These are phyloP conservation scores for Panus rudis DNA, from an alignment of 768 basidiomycete genomes.

Conservation along the genomic window DNA sequence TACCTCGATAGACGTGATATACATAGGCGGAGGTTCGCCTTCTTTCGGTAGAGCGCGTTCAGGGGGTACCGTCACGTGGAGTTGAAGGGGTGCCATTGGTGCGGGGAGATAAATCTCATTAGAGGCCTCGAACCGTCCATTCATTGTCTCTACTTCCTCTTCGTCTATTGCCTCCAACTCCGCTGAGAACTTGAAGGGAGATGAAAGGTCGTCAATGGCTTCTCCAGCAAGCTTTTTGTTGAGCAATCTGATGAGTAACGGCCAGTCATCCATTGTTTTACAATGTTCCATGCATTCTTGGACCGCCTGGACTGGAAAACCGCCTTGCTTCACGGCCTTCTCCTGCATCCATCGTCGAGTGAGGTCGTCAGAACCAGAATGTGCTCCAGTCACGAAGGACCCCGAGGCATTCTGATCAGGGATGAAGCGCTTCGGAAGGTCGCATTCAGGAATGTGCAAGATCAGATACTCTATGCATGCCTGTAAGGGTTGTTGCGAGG, in stretches of 20 bases:
- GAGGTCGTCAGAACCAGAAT: constrained; percentile 55
- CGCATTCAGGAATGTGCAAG: constrained; percentile 79
- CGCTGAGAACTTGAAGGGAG: background rate
- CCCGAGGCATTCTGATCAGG: constrained; percentile 59
- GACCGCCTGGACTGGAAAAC: constrained; percentile 71
- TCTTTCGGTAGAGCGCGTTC: constrained; percentile 39
- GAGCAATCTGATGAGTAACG: constrained; percentile 47
- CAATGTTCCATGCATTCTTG: constrained; percentile 40
- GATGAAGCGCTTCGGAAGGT: constrained; percentile 70
- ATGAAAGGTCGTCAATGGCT: background rate
- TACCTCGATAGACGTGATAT: constrained; percentile 58
- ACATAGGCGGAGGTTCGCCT: constrained; percentile 59
- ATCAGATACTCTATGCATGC: constrained; percentile 83
- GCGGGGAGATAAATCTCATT: constrained; percentile 53
- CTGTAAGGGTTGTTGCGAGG: constrained; percentile 54
- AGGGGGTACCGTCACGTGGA: constrained; percentile 58
- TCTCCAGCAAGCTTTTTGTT: constrained; percentile 49
- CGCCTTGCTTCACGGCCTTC: constrained; percentile 74
- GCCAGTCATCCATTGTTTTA: constrained; percentile 39
- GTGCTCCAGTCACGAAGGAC: constrained; percentile 59
- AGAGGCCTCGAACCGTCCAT: constrained; percentile 40
- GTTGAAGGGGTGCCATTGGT: constrained; percentile 53
- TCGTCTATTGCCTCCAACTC: constrained; percentile 36
- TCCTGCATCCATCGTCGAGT: constrained; percentile 77
- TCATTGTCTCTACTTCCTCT: constrained; percentile 30